Percentiles rank a stretch among this genome's conserved stretches.
Evolutionary conservation across 305 asterid species (phyloP).

Genomic region (Fraxinus greggii): DNA sequence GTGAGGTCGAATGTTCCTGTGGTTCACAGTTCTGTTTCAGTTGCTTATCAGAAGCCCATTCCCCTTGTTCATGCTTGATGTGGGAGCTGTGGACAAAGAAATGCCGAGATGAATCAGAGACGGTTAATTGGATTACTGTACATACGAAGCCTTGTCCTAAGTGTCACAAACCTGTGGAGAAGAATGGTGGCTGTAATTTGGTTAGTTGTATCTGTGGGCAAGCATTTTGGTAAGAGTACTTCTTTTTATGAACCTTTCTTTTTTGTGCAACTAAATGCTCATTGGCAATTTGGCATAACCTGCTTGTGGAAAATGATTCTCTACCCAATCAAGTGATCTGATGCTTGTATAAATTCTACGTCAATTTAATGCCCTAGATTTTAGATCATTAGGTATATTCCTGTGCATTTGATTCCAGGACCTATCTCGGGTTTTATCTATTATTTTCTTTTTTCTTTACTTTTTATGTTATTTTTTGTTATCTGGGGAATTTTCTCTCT

Average conservation of each 20-base stretch:
- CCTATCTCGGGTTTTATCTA: background rate
- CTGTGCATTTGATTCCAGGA: background rate
- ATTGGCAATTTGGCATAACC: background rate
- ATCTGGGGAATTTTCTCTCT: background rate
- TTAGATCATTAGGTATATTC: background rate
- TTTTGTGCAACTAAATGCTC: background rate
- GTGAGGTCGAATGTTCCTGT: constrained; percentile 91
- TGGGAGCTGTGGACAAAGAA: constrained; percentile 86
- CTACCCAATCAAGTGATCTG: background rate
- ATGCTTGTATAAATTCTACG: background rate
- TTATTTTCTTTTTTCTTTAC: background rate
- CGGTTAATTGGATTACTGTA: constrained; percentile 86
- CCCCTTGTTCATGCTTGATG: constrained; percentile 91
- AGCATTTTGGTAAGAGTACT: constrained; percentile 64
- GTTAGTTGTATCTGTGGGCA: constrained; percentile 86
- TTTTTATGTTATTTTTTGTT: background rate
- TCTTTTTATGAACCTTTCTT: constrained; percentile 6
- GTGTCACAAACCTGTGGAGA: constrained; percentile 90
- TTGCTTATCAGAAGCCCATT: constrained; percentile 80
- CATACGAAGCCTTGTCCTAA: constrained; percentile 88
- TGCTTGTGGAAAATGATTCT: background rate
- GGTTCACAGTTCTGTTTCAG: constrained; percentile 85
- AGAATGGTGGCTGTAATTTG: constrained; percentile 90
- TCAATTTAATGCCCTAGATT: background rate
- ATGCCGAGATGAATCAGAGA: constrained; percentile 84